Evolutionary conservation across 345 rosid species (phyloP), one percentile per base, ranked within the genome.

Genomic region (Citrus sp.): DNA sequence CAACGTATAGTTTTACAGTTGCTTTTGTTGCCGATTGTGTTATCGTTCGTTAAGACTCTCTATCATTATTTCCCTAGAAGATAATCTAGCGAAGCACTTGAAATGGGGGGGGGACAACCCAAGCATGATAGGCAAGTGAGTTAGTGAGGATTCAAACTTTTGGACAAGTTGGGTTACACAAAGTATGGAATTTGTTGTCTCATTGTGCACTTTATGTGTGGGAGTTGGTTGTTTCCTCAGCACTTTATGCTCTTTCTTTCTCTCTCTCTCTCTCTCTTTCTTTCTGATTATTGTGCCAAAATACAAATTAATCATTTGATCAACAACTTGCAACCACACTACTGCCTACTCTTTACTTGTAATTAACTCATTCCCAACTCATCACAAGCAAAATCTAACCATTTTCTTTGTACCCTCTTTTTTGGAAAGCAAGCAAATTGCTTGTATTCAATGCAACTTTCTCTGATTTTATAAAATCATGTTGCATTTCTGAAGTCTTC

Each of bases 271-370:
- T 40, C 35, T 34, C 34, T 32, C 6, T 40, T n/a, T 35, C 46
- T 34, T 25, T n/a, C 18, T 73, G n/a, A n/a, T 58, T 14, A 24
- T 73, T 35, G 32, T 58, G 37, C 9, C 67, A 24, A 73, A 24
- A 58, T 8, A 21, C 14, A 24, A 60, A 16, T 54, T 75, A 32
- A 38, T 72, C 27, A 70, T 73, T 65, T 27, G 9, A 10, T 35
- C 64, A 66, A 40, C 87, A 60, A 75, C 77, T 86, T 76, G 86
- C 86, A 64, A 24, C 75, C 75, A 27, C n/a, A 69, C 35, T 68
- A 12, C 27, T 4, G 70, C 38, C 22, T 54, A 22, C 74, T 63
- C 86, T 81, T 83, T 81, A 35, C 77, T 67, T 79, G 78, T 9
- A 7, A 63, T 10, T 59, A 38, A 80, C 79, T 80, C 76, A 14